Base-by-base conservation (phyloP, 352 stramenopile genomes). In the Phytopythium boreale region DNA sequence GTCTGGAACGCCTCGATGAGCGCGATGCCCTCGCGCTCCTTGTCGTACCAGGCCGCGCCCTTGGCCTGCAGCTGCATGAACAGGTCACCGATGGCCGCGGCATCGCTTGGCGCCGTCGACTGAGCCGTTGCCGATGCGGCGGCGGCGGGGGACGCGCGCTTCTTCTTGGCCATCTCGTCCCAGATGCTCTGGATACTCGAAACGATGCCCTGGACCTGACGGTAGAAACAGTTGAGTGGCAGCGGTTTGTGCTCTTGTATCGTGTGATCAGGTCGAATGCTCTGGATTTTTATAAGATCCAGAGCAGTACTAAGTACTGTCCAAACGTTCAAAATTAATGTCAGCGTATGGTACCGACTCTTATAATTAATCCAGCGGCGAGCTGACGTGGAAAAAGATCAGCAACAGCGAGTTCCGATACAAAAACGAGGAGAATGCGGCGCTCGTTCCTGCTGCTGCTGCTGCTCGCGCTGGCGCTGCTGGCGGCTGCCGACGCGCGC, bases 1-100 rank as follows among this genome's bases (percentile, higher is more conserved):
- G 74, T 84, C 71, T 92, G 78, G 63, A 92, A 90, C 41, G 64
- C 63, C 55, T 92, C 84, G 55, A 92, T 79, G 34, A 87, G 59
- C 26, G 74, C 70, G 56, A 90, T 89, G 63, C 80, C 84, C 44
- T 82, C 80, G 51, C 82, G 81, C 67, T 90, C 84, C 43, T 79
- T 84, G 43, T 74, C 62, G 59, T 87, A 83, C 84, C 84, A 92
- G 47, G 64, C 60, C 49, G 70, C 55, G 19, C 67, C 62, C 44
- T 84, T 80, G 64, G 67, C 58, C 68, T 88, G 76, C 62, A 89
- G 56, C 17, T 56, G 65, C 47, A 66, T 43, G 65, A 92, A 89
- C 10, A 81, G 47, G 1, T n/a, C 47, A 12, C 12, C 47, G 47
- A 53, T 24, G 47, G 12, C 22, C 24, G 47, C 47, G 2, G 15